These are phyloP conservation scores for Seminavis robusta DNA, from an alignment of 108 stramenopile species.

Conservation along the genomic window DNA sequence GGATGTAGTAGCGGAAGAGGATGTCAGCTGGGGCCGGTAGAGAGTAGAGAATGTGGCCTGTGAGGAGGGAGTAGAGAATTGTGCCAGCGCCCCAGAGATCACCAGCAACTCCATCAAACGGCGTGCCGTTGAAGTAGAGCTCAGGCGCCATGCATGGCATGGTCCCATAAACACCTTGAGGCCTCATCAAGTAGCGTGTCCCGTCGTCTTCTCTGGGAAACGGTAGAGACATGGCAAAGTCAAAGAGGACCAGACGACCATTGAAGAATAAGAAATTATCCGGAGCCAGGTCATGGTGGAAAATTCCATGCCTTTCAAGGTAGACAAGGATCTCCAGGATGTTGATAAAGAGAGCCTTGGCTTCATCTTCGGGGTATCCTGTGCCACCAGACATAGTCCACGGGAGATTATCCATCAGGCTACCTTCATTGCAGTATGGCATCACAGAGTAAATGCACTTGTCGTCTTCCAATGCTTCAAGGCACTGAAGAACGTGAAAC, in stretches of 20 bases:
- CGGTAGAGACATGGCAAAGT: slow-evolving; percentile 75
- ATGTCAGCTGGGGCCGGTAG: slow-evolving; percentile 18
- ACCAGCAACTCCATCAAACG: slow-evolving; percentile 62
- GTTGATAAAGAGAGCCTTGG: slow-evolving; percentile 38
- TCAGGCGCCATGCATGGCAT: slow-evolving; percentile 70
- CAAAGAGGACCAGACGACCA: slow-evolving; percentile 44
- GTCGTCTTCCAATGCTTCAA: slow-evolving; percentile 55
- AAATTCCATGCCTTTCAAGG: slow-evolving; percentile 32
- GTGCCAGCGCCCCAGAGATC: slow-evolving; percentile 87
- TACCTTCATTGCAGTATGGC: slow-evolving; percentile 56
- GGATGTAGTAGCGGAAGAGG: slow-evolving; percentile 33
- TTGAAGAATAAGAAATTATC: slow-evolving; percentile 68
- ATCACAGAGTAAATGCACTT: slow-evolving; percentile 61
- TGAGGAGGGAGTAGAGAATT: slow-evolving; percentile 78
- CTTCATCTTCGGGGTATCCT: too few relatives aligned
- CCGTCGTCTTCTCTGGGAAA: slow-evolving; percentile 30
- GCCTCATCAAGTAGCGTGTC: neutral
- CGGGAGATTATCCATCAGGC: slow-evolving; percentile 30
- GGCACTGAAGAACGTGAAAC: slow-evolving; percentile 35
- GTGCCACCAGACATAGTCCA: slow-evolving; percentile 14
- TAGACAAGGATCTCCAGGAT: slow-evolving; percentile 45
- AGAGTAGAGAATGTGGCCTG: slow-evolving; percentile 40
- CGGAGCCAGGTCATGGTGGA: slow-evolving; percentile 61
- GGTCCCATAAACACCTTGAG: slow-evolving; percentile 55
- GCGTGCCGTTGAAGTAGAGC: slow-evolving; percentile 31